Base-by-base conservation (phyloP, 2,329 filamentous ascomycete genomes). In the Nemania abortiva region DNA sequence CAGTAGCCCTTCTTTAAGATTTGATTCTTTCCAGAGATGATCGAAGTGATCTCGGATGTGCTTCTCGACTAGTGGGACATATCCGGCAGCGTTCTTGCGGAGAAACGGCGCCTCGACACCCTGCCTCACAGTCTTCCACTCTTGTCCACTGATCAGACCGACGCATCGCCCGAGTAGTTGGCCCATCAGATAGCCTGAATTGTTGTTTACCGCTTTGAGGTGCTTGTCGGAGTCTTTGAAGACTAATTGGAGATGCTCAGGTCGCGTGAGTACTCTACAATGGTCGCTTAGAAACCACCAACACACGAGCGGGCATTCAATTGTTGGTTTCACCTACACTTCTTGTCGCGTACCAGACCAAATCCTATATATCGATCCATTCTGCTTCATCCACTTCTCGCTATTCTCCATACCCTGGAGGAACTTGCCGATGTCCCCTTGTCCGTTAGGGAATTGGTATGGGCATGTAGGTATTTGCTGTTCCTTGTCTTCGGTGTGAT, bases 171-270 rank as follows among this genome's bases (percentile, higher is more conserved):
- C 84, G 0, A 86, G 77, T 0, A 85, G 73, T 42, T 81, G 70
- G 49, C 79, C 72, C 74, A 84, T 69, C 13, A 73, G 47, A 73
- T 74, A 82, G 1, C 84, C 84, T 0, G 79, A 77, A 68, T 85
- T 77, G 65, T 83, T 84, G 65, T 79, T 77, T 2, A 66, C 45
- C 1, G 82, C 83, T 70, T 86, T 85, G 22, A 66, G 50, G 70
- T 85, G 83, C 47, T 73, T 78, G 63, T 84, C 76, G 0, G 84
- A 86, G 69, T 85, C 84, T 37, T 74, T 76, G 70, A 83, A 84
- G 6, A 84, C 76, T 0, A 69, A 66, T 68, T 80, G 63, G 0
- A 84, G 62, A 59, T 84, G 13, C 3, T 77, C 71, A 2, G 81
- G 77, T 5, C 71, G 49, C 0, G 78, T 81, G 6, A 84, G 56